These are phyloP conservation scores for Aspergillus luchuensis DNA, from an alignment of 2,329 filamentous ascomycete genomes.

Conservation along the genomic window DNA sequence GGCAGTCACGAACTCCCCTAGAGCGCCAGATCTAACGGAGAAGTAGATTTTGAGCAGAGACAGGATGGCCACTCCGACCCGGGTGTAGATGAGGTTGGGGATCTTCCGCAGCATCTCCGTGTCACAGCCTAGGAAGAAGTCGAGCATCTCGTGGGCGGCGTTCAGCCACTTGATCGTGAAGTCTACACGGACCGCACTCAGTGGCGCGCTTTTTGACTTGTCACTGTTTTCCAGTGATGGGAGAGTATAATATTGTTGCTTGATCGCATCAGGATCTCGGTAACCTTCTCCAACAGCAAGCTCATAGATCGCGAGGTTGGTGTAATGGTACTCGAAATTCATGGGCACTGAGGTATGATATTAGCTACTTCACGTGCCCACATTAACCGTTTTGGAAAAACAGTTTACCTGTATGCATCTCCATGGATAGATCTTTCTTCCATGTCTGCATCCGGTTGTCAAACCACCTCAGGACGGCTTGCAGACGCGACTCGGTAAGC, in stretches of 20 bases:
- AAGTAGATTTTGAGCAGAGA: conserved; percentile 40
- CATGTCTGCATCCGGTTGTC: conserved; percentile 39
- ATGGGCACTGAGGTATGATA: conserved; percentile 14
- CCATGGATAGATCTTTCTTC: conserved; percentile 31
- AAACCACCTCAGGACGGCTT: conserved; percentile 39
- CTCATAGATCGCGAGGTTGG: conserved; percentile 18
- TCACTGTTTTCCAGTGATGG: conserved; percentile 27
- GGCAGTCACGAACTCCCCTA: conserved; percentile 35
- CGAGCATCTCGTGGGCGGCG: conserved; percentile 36
- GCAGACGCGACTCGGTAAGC: conserved; percentile 37
- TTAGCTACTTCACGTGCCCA: background rate
- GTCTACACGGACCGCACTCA: conserved; percentile 39
- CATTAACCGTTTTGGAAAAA: background rate
- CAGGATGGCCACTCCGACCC: conserved; percentile 34
- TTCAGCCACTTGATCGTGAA: conserved; percentile 43
- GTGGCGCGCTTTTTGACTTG: conserved; percentile 14
- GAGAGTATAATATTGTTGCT: conserved; percentile 36
- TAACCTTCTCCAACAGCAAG: conserved; percentile 28
- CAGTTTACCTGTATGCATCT: conserved; percentile 33
- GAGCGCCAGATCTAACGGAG: conserved; percentile 31
- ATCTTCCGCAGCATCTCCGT: conserved; percentile 37
- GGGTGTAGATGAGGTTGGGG: conserved; percentile 38
- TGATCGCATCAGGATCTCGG: conserved; percentile 39
- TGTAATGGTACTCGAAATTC: conserved; percentile 21
- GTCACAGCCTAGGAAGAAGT: conserved; percentile 36